A percentile compares a stretch with the other conserved stretches of the same genome.
phyloP scores from a whole-genome alignment of 2,329 filamentous ascomycete genomes.

The Fusarium praegraminearum region DNA sequence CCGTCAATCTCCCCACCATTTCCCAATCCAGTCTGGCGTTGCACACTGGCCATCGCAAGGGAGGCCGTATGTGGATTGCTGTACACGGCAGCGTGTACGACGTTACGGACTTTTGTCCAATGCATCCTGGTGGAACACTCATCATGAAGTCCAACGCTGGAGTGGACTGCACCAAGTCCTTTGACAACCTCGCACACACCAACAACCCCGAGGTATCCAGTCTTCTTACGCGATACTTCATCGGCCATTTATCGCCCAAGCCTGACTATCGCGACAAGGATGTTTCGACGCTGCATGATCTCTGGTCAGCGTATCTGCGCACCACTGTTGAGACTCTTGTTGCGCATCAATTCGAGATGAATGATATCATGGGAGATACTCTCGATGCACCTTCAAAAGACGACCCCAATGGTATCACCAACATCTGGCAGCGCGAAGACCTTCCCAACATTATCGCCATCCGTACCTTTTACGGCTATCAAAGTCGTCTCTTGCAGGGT shows the following conservation, averaged over 20 bases:
- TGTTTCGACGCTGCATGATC: slow-evolving; percentile 60
- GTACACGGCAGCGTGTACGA: slow-evolving; percentile 67
- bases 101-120: slow-evolving; percentile 64
- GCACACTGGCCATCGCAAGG: slow-evolving; percentile 63
- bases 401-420: slow-evolving; percentile 30
- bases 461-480: slow-evolving; percentile 65
- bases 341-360: slow-evolving; percentile 65
- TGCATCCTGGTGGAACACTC: slow-evolving; percentile 65
- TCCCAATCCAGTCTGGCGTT: slow-evolving; percentile 62
- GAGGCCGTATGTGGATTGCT: slow-evolving; percentile 62
- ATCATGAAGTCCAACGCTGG: slow-evolving; percentile 67
- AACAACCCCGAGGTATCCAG: slow-evolving; percentile 67
- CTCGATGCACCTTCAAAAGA: slow-evolving; percentile 34
- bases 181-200: slow-evolving; percentile 66
- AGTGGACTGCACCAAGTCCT: slow-evolving; percentile 65
- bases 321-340: slow-evolving; percentile 64
- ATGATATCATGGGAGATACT: slow-evolving; percentile 60
- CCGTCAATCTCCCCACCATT: slow-evolving; percentile 63
- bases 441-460: slow-evolving; percentile 64
- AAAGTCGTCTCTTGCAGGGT: slow-evolving; percentile 62
- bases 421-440: slow-evolving; percentile 60
- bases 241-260: slow-evolving; percentile 64
- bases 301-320: slow-evolving; percentile 63
- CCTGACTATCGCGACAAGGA: slow-evolving; percentile 61
- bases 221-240: slow-evolving; percentile 66